A percentile compares a stretch with the other conserved stretches of the same genome.
Evolutionary conservation across 176 grass and related monocot species (phyloP).

Genomic region (Urochloa ruziziensis): DNA sequence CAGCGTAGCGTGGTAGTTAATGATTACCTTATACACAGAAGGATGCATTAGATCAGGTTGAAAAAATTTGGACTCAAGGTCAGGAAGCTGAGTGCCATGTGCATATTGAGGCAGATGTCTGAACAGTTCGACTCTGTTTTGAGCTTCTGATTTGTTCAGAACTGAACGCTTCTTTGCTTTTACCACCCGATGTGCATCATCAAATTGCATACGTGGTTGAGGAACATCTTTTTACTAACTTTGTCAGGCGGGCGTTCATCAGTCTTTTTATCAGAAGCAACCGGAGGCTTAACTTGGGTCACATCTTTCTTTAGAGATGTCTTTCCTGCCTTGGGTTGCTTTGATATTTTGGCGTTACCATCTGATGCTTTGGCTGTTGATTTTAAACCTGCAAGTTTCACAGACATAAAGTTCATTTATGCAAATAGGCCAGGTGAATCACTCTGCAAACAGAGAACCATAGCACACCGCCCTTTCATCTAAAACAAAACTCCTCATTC

Average conservation of each 20-base stretch:
- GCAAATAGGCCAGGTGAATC: not conserved
- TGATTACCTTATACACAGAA: slow-evolving; percentile 82
- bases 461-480: not conserved
- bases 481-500: not conserved
- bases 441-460: not conserved
- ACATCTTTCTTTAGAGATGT: slow-evolving; percentile 51
- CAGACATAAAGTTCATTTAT: not conserved
- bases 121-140: slow-evolving; percentile 71
- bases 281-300: slow-evolving; percentile 27
- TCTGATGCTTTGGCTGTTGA: slow-evolving; percentile 8
- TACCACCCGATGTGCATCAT: slow-evolving; percentile 54
- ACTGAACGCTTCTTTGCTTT: slow-evolving; percentile 62
- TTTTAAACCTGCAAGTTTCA: slow-evolving; percentile 32
- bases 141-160: slow-evolving; percentile 57
- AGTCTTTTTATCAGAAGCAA: slow-evolving; percentile 55
- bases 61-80: slow-evolving; percentile 66
- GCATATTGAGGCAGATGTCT: slow-evolving; percentile 72
- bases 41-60: slow-evolving; percentile 71
- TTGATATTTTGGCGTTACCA: slow-evolving; percentile 11
- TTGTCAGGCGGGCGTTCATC: slow-evolving; percentile 37
- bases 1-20: not conserved
- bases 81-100: slow-evolving; percentile 75
- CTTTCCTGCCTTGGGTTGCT: slow-evolving; percentile 56
- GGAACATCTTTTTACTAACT: slow-evolving; percentile 58
- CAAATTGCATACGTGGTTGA: slow-evolving; percentile 70